A percentile compares a stretch with the other conserved stretches of the same genome.
Evolutionary conservation across 2,329 filamentous ascomycete genomes (phyloP).

Genomic region (Beauveria sp.): DNA sequence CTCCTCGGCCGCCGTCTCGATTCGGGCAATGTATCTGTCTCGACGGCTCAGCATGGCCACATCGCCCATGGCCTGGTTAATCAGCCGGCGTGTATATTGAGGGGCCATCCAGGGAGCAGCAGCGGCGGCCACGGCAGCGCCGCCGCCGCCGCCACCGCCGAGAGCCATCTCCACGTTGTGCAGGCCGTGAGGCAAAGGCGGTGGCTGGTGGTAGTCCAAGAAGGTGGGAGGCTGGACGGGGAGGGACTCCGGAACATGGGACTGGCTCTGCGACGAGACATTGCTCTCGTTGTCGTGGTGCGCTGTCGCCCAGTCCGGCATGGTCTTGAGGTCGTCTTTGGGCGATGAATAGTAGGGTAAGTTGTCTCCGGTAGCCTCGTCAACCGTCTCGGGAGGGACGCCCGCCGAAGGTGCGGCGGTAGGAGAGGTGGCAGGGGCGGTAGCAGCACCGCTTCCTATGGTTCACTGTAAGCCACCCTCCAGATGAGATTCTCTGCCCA

Average conservation of each 20-base stretch:
- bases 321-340: background rate
- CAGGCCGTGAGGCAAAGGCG: slow-evolving; percentile 16
- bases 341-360: background rate
- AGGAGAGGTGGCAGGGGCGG: background rate
- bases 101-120: slow-evolving; percentile 29
- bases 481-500: background rate
- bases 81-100: slow-evolving; percentile 17
- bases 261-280: background rate
- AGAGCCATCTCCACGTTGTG: background rate
- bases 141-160: slow-evolving; percentile 13
- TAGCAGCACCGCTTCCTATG: background rate
- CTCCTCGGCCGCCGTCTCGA: slow-evolving; percentile 47
- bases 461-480: background rate
- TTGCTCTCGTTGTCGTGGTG: background rate
- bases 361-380: background rate
- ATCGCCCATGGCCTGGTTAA: slow-evolving; percentile 37
- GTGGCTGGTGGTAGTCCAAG: slow-evolving; percentile 14
- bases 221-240: background rate
- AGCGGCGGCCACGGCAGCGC: background rate
- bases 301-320: background rate
- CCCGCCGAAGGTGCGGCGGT: background rate
- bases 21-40: slow-evolving; percentile 40
- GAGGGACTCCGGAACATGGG: background rate
- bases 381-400: background rate
- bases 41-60: slow-evolving; percentile 35